Conservation (phyloP, 148 eudicot species). For the Talinum fruticosum region DNA sequence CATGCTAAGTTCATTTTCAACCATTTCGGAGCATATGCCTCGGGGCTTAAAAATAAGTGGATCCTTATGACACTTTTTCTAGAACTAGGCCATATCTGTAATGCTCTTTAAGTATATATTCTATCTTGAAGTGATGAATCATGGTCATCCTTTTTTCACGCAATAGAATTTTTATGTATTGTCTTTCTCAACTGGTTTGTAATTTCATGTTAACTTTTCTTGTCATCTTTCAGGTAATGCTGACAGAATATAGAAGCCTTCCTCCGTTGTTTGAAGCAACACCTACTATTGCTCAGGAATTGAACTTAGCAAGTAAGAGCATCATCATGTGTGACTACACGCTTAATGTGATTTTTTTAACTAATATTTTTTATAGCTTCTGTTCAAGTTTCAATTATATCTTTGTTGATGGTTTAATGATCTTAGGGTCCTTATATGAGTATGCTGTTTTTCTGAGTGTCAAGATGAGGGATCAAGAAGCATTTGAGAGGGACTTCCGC, state of each 20-base stretch:
- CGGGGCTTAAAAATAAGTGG: too few relatives aligned
- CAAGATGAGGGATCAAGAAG: conserved; percentile 88
- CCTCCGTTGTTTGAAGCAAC: conserved; percentile 77
- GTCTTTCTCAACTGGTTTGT: background rate
- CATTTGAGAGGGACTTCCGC: conserved; percentile 90
- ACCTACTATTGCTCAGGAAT: conserved; percentile 61
- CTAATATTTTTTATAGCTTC: too few relatives aligned
- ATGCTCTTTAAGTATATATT: background rate
- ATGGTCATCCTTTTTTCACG: background rate
- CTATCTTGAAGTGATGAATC: too few relatives aligned
- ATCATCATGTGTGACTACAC: too few relatives aligned
- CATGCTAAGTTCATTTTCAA: too few relatives aligned
- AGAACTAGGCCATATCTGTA: background rate
- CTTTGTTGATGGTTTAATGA: background rate
- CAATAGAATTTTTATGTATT: background rate
- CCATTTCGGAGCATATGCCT: too few relatives aligned
- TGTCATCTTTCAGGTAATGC: conserved; percentile 48
- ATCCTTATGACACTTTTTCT: too few relatives aligned
- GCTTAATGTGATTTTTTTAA: too few relatives aligned
- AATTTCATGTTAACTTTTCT: background rate
- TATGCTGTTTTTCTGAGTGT: conserved; percentile 90
- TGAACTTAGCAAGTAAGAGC: conserved; percentile 74
- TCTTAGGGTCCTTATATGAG: conserved; percentile 83
- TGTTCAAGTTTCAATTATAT: too few relatives aligned
- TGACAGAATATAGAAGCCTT: conserved; percentile 72